These are phyloP conservation scores for Apophysomyces variabilis DNA, from an alignment of 371 early-diverging fungal genomes.

Conservation along the genomic window DNA sequence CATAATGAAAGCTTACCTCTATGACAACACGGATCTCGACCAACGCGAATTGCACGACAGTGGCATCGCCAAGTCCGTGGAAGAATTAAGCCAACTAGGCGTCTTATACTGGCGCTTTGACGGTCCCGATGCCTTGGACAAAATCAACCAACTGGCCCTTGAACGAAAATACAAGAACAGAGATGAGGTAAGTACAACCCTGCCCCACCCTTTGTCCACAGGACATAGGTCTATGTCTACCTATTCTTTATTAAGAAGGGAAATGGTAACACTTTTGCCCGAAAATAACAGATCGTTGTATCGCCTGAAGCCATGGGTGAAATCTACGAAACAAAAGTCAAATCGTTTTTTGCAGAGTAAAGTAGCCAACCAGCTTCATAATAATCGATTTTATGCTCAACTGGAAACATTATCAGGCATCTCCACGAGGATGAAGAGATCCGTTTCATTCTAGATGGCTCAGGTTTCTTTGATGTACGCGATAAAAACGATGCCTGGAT, in stretches of 20 bases:
- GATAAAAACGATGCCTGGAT: constrained; percentile 87
- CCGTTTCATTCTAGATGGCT: constrained; percentile 87
- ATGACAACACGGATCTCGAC: constrained; percentile 56
- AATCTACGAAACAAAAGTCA: constrained; percentile 89
- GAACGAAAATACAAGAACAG: constrained; percentile 89
- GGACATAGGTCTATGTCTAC: too few relatives aligned
- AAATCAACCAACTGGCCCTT: constrained; percentile 70
- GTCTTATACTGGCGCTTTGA: constrained; percentile 77
- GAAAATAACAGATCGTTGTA: constrained; percentile 50
- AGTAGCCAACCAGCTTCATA: neutral
- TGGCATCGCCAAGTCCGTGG: constrained; percentile 59
- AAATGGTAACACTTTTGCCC: too few relatives aligned
- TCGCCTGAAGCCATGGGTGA: constrained; percentile 77
- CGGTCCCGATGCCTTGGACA: constrained; percentile 58
- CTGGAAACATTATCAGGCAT: constrained; percentile 56
- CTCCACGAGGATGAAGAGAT: constrained; percentile 98
- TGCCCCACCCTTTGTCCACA: too few relatives aligned
- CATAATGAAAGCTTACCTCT: constrained; percentile 73
- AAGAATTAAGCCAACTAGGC: constrained; percentile 68
- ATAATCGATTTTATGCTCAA: too few relatives aligned
- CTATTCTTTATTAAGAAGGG: too few relatives aligned
- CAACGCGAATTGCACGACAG: constrained; percentile 81
- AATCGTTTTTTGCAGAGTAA: constrained; percentile 91
- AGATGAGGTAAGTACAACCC: constrained; percentile 66
- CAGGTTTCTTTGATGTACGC: constrained; percentile 90